Evolutionary conservation across 2,329 filamentous ascomycete genomes (phyloP).

Genomic region (Beauveria sp.): DNA sequence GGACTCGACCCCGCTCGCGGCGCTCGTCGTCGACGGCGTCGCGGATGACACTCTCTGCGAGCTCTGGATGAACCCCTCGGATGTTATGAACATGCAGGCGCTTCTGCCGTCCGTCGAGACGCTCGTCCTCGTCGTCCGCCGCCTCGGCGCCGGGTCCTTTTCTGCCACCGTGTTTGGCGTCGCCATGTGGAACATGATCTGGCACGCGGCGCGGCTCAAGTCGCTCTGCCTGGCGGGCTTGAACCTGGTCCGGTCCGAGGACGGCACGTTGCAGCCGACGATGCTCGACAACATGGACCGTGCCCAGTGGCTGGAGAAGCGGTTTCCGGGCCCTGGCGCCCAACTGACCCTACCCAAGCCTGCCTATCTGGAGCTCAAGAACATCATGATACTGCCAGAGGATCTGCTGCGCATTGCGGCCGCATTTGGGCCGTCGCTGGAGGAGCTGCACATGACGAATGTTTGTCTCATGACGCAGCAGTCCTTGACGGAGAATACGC

Average conservation of each 20-base stretch:
- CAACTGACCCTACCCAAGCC: constrained; percentile 22
- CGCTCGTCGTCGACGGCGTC: constrained; percentile 43
- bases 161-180: constrained; percentile 33
- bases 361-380: constrained; percentile 36
- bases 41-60: constrained; percentile 39
- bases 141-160: constrained; percentile 31
- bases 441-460: constrained; percentile 38
- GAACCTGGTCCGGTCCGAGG: background rate
- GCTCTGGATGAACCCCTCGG: constrained; percentile 44
- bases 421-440: constrained; percentile 30
- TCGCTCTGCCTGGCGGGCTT: constrained; percentile 39
- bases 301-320: constrained; percentile 23
- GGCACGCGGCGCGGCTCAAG: constrained; percentile 35
- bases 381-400: constrained; percentile 31
- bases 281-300: constrained; percentile 23
- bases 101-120: constrained; percentile 35
- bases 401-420: constrained; percentile 27
- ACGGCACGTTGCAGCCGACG: background rate
- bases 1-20: constrained; percentile 33
- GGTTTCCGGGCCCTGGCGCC: background rate
- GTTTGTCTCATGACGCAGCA: constrained; percentile 37
- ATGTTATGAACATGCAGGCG: constrained; percentile 40
- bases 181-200: constrained; percentile 43
- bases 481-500: constrained; percentile 24
- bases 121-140: constrained; percentile 39